These are phyloP conservation scores for Lepiota venenata DNA, from an alignment of 768 basidiomycete species.

Conservation along the genomic window DNA sequence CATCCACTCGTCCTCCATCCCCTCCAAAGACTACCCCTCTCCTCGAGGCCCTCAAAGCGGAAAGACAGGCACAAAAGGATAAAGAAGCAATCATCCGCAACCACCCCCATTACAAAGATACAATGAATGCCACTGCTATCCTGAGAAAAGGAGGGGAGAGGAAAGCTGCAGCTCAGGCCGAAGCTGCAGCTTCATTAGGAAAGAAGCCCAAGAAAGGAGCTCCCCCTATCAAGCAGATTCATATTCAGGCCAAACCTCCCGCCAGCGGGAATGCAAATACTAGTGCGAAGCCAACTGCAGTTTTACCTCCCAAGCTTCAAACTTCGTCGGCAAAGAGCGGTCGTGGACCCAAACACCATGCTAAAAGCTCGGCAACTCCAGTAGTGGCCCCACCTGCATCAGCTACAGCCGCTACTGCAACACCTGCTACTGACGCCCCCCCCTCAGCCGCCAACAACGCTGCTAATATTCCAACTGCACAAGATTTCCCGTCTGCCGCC, in stretches of 20 bases:
- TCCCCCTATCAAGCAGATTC: conserved; percentile 14
- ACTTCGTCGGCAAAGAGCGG: conserved; percentile 1
- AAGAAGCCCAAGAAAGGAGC: conserved; percentile 19
- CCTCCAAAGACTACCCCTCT: conserved; percentile 85
- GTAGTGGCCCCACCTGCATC: conserved; percentile 10
- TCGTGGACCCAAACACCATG: conserved; percentile 8
- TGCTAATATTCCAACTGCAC: conserved; percentile 13
- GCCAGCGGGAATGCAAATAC: conserved; percentile 4
- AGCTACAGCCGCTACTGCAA: conserved; percentile 11
- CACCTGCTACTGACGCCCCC: conserved; percentile 12
- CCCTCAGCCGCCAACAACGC: conserved; percentile 6
- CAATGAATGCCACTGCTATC: conserved; percentile 19
- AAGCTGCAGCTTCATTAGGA: conserved; percentile 14
- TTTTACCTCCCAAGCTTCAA: conserved; percentile 11
- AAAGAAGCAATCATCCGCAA: conserved; percentile 70
- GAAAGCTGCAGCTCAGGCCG: conserved; percentile 21
- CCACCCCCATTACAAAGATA: conserved; percentile 69
- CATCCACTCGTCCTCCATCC: conserved; percentile 54
- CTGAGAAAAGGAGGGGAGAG: conserved; percentile 37
- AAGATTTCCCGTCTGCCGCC: conserved; percentile 1
- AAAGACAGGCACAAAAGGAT: conserved; percentile 69
- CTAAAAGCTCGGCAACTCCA: conserved; percentile 13
- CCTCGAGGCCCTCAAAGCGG: conserved; percentile 88
- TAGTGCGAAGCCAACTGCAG: conserved; percentile 11
- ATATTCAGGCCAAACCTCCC: conserved; percentile 8